Conservation (phyloP, 2,329 filamentous ascomycete species). For the Monilinia fructigena region DNA sequence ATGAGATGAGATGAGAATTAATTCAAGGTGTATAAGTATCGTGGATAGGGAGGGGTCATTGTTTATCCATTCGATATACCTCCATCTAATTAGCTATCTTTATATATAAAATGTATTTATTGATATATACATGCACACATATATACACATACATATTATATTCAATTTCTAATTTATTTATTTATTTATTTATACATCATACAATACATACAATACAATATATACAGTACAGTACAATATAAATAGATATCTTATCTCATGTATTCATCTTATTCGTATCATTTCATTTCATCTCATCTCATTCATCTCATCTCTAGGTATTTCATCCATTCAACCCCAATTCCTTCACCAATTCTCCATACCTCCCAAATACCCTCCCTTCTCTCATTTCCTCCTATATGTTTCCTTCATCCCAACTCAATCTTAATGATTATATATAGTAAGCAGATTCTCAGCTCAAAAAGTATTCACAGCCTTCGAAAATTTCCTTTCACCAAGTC, state of each 20-base stretch:
- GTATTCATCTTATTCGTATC: conserved; percentile 22
- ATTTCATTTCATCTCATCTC: conserved; percentile 13
- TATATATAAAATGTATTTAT: no score
- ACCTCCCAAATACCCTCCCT: neutral
- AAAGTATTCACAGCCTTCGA: conserved; percentile 17
- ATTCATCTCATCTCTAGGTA: conserved; percentile 14
- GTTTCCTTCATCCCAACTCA: neutral
- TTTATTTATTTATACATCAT: neutral
- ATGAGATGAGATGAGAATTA: no score
- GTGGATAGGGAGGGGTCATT: no score
- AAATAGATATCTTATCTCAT: conserved; percentile 14
- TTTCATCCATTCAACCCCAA: neutral
- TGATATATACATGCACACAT: no score
- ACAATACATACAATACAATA: conserved; percentile 11
- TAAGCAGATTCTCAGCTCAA: conserved; percentile 24
- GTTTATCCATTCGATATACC: no score
- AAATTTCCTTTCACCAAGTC: neutral
- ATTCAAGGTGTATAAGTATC: no score
- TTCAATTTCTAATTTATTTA: neutral
- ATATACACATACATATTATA: neutral
- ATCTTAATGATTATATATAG: conserved; percentile 23
- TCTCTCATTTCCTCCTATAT: neutral
- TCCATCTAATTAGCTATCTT: no score
- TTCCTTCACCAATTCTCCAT: neutral
- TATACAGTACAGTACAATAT: conserved; percentile 3